Percentiles rank a stretch among this genome's conserved stretches.
Conservation (phyloP, 495 filamentous ascomycete species). For the Trichodelitschia bisporula region DNA sequence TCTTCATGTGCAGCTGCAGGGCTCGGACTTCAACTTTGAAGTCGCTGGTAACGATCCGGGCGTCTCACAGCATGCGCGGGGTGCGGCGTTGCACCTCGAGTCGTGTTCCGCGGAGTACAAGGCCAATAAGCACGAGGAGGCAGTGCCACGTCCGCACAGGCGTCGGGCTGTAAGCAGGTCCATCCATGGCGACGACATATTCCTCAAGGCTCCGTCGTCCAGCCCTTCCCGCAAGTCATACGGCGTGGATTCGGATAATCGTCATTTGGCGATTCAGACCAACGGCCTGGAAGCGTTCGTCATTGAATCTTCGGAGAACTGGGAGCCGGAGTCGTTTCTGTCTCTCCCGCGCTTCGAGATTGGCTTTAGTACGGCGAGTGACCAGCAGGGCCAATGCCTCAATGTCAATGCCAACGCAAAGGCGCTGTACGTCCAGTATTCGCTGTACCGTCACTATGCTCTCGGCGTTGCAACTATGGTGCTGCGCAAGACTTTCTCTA, state of each 20-base stretch:
- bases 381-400: slow-evolving; percentile 63
- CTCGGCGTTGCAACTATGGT: slow-evolving; percentile 58
- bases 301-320: slow-evolving; percentile 60
- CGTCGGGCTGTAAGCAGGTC: slow-evolving; percentile 23
- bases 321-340: slow-evolving; percentile 68
- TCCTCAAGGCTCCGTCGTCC: slow-evolving; percentile 31
- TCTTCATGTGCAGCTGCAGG: slow-evolving; percentile 58
- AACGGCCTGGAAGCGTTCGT: slow-evolving; percentile 72
- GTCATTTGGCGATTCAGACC: slow-evolving; percentile 56
- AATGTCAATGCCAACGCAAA: slow-evolving; percentile 64
- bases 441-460: slow-evolving; percentile 85
- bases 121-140: slow-evolving; percentile 42
- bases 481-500: slow-evolving; percentile 41
- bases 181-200: slow-evolving; percentile 21
- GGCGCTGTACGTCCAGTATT: slow-evolving; percentile 65
- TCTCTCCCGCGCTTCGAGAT: slow-evolving; percentile 72
- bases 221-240: slow-evolving; percentile 31
- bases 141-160: slow-evolving; percentile 24
- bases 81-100: slow-evolving; percentile 65
- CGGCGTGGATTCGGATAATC: slow-evolving; percentile 40
- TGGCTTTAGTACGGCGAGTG: slow-evolving; percentile 59
- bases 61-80: slow-evolving; percentile 53
- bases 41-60: slow-evolving; percentile 67
- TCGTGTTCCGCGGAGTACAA: slow-evolving; percentile 83
- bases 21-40: slow-evolving; percentile 70